These are phyloP conservation scores for Russula vinacea DNA, from an alignment of 768 basidiomycete genomes.

Conservation along the genomic window DNA sequence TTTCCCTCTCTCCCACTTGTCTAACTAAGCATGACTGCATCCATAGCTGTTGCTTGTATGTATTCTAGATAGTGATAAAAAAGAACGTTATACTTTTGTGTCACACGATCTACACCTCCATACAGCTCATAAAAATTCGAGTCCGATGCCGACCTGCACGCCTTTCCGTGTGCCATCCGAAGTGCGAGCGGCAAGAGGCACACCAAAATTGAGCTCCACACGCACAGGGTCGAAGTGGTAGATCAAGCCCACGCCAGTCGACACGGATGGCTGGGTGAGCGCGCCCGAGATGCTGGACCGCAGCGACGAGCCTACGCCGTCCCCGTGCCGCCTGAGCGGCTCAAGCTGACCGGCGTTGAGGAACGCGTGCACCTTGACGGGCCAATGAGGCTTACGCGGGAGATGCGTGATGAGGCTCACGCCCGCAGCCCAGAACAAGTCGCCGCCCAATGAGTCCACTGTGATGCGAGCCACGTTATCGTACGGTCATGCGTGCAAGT, in stretches of 20 bases:
- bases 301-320: slow-evolving; percentile 31
- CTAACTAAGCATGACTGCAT: slow-evolving; percentile 15
- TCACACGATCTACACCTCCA: background rate
- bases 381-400: slow-evolving; percentile 75
- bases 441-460: slow-evolving; percentile 87
- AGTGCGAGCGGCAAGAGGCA: slow-evolving; percentile 68
- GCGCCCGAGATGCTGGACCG: slow-evolving; percentile 37
- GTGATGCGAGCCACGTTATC: slow-evolving; percentile 9
- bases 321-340: slow-evolving; percentile 37
- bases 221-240: slow-evolving; percentile 81
- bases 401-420: slow-evolving; percentile 72
- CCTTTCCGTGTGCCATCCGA: slow-evolving; percentile 68
- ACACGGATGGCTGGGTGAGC: slow-evolving; percentile 61
- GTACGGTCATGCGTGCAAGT: too few relatives aligned
- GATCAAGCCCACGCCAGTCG: slow-evolving; percentile 77
- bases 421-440: slow-evolving; percentile 76
- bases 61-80: slow-evolving; percentile 25
- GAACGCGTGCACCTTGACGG: slow-evolving; percentile 76
- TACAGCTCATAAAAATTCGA: slow-evolving; percentile 60
- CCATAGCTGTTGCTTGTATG: slow-evolving; percentile 14
- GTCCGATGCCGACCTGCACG: slow-evolving; percentile 75
- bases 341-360: slow-evolving; percentile 79
- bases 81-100: slow-evolving; percentile 13
- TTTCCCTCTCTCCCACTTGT: background rate
- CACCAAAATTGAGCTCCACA: slow-evolving; percentile 84